Conservation (phyloP, 208 protist species). For the Leishmania tarentolae region DNA sequence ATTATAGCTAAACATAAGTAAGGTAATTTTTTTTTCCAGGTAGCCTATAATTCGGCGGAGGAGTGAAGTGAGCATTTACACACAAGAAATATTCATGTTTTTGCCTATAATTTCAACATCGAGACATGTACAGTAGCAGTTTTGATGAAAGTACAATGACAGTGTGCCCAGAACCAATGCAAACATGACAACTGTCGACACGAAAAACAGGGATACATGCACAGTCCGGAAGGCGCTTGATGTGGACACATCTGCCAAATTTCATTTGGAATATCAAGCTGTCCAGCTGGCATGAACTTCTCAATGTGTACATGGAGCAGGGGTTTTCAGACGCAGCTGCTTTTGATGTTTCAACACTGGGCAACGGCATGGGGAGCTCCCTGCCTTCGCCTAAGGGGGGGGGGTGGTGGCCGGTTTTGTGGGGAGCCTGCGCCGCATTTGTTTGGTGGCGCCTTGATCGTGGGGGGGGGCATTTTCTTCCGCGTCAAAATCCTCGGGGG, state of each 20-base stretch:
- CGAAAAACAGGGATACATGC: background rate
- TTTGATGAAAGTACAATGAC: background rate
- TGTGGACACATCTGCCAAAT: background rate
- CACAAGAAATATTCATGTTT: background rate
- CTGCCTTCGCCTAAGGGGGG: too few relatives aligned
- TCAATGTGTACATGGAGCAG: background rate
- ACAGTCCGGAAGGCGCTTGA: too few relatives aligned
- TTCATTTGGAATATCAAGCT: background rate
- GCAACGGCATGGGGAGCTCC: too few relatives aligned
- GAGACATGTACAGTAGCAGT: background rate
- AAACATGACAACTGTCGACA: too few relatives aligned
- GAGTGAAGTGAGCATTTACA: background rate
- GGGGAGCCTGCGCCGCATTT: too few relatives aligned
- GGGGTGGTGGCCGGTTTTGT: too few relatives aligned
- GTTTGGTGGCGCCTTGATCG: too few relatives aligned
- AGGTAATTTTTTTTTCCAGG: background rate
- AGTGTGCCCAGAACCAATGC: background rate
- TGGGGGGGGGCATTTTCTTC: too few relatives aligned
- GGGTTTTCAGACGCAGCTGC: background rate
- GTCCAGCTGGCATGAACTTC: background rate
- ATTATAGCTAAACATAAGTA: background rate
- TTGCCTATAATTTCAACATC: too few relatives aligned
- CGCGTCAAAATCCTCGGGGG: too few relatives aligned
- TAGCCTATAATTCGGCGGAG: background rate
- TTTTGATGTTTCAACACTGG: background rate